Conservation (phyloP, 768 basidiomycete genomes). For the Rhodotorula babjevae region DNA sequence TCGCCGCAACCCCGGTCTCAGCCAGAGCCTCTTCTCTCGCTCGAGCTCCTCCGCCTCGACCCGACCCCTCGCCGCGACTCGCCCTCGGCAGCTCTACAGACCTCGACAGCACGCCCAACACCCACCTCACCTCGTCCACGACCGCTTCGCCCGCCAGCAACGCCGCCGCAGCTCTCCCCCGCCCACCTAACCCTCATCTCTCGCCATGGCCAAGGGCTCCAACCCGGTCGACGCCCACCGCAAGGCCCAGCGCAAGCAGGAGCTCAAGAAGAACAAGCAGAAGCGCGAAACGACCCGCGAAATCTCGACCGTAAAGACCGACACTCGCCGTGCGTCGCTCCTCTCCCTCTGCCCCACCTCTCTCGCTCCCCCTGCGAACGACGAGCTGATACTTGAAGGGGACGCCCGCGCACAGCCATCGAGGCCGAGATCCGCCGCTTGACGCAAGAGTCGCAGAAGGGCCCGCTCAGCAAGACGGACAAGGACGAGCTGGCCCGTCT, state of each 20-base stretch:
- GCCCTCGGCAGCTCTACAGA: no score
- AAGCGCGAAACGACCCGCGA: slow-evolving; percentile 75
- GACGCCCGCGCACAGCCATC: slow-evolving; percentile 55
- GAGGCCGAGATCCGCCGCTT: slow-evolving; percentile 64
- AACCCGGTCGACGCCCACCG: slow-evolving; percentile 95
- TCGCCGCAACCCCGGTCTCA: no score
- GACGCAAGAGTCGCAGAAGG: slow-evolving; percentile 41
- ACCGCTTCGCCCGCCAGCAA: no score
- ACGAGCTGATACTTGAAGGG: slow-evolving; percentile 8
- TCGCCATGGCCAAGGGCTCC: slow-evolving; percentile 64
- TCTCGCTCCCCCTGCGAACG: neutral
- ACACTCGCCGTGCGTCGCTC: slow-evolving; percentile 64
- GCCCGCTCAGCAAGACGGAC: slow-evolving; percentile 51
- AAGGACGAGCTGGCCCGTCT: slow-evolving; percentile 65
- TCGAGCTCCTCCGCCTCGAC: no score
- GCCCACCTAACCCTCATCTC: neutral
- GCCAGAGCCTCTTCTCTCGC: no score
- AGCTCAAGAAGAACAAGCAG: slow-evolving; percentile 95
- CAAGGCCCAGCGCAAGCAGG: slow-evolving; percentile 91
- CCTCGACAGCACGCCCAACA: no score
- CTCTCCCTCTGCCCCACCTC: slow-evolving; percentile 12
- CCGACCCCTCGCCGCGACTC: no score
- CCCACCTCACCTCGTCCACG: no score
- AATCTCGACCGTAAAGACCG: slow-evolving; percentile 88
- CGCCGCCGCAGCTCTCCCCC: no score